Evolutionary conservation across 805 yeast species (phyloP).

Genomic region (Wickerhamomyces queroliae): DNA sequence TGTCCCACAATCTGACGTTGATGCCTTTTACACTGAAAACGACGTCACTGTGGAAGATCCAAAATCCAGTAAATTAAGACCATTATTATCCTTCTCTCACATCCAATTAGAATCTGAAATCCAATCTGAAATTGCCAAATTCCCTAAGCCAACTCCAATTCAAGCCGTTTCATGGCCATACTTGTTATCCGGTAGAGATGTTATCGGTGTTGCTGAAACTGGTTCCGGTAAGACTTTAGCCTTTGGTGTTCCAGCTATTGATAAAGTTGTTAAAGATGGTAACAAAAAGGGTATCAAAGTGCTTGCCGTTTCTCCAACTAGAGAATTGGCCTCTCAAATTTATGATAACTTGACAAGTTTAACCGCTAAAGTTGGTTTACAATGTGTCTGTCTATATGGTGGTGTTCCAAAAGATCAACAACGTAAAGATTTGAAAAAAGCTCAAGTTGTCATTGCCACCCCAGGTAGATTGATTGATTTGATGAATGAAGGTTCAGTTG

Average conservation of each 20-base stretch:
- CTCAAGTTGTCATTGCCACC: constrained; percentile 88
- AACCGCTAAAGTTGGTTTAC: constrained; percentile 53
- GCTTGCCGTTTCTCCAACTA: constrained; percentile 88
- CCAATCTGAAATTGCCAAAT: constrained; percentile 56
- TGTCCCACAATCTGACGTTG: constrained; percentile 50
- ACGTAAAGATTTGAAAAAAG: constrained; percentile 55
- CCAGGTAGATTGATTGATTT: constrained; percentile 97
- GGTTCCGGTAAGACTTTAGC: constrained; percentile 98
- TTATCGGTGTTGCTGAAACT: constrained; percentile 96
- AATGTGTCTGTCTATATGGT: constrained; percentile 87
- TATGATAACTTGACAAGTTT: constrained; percentile 71
- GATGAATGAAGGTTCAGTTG: constrained; percentile 80
- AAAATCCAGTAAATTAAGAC: constrained; percentile 44
- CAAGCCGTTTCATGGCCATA: constrained; percentile 96
- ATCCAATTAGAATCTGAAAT: constrained; percentile 53
- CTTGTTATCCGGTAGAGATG: constrained; percentile 71
- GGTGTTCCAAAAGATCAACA: constrained; percentile 97
- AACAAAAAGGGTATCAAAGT: constrained; percentile 54
- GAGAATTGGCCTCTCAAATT: constrained; percentile 95
- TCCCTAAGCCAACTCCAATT: constrained; percentile 91
- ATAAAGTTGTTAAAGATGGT: constrained; percentile 41
- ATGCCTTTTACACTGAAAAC: constrained; percentile 57
- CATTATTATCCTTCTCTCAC: constrained; percentile 62
- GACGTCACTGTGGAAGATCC: constrained; percentile 81
- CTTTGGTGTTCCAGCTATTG: constrained; percentile 94